Evolutionary conservation across 495 filamentous ascomycete genomes (phyloP), one percentile per base, ranked within the genome.

Genomic region (Penicillium canariense): DNA sequence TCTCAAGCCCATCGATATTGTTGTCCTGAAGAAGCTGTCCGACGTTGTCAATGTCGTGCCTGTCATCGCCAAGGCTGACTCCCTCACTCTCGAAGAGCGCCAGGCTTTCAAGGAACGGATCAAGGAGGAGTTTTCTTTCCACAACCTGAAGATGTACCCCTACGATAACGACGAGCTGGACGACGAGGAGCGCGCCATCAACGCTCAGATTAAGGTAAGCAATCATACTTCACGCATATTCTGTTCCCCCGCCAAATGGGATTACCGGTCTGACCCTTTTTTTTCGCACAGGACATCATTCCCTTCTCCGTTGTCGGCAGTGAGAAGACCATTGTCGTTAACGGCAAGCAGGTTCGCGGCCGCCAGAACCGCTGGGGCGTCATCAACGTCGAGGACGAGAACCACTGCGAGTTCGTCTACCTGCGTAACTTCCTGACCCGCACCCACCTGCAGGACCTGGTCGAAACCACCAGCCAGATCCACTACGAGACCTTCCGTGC

Each of bases 401-500:
- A 86, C 74, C 94, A 99, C 77, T 99, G 94, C 85, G 94, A 99
- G 81, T 99, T 99, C 67, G 87, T 97, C 64, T 96, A 94, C 72
- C 83, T 99, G 50, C 84, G 94, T 63, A 92, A 99, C 81, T 99
- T 99, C 84, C 82, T 99, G 54, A 96, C 90, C 67, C 87, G 93
- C 69, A 92, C 94, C 40, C 94, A 99, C 74, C 80, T 96, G 50
- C 89, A 99, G 79, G 94, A 99, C 64, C 84, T 99, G 52, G 97
- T 99, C 72, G 94, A 96, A 73, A 99, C 94, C 11, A 99, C 94
- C n/a, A 96, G 92, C 60, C 94, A 97, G 79, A 99, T 97, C 75
- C 94, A 99, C 80, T 99, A 99, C 78, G 94, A 99, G 81, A 95
- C 90, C 46, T 99, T 97, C 91, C 93, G 94, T 75, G 93, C 94